These are phyloP conservation scores for Epichloe glyceriae DNA, from an alignment of 2,329 filamentous ascomycete species.

Conservation along the genomic window DNA sequence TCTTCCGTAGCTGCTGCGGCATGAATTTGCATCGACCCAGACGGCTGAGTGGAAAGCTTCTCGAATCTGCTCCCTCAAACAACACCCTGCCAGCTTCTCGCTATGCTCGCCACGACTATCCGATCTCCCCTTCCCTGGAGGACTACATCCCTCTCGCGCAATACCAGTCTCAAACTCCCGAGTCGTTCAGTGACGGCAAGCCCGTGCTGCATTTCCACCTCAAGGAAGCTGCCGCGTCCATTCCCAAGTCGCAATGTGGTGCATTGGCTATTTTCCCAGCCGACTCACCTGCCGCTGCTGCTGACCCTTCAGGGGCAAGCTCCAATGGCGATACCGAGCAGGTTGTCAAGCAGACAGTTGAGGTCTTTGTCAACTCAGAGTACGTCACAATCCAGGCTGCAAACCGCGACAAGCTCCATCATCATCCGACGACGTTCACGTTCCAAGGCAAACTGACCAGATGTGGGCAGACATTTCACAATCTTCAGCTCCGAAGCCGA, in stretches of 20 bases:
- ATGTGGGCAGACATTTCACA: constrained; percentile 30
- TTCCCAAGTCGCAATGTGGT: constrained; percentile 40
- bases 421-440: no score
- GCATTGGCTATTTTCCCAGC: constrained; percentile 40
- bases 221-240: constrained; percentile 41
- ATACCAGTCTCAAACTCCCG: constrained; percentile 60
- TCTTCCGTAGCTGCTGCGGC: no score
- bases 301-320: constrained; percentile 10
- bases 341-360: constrained; percentile 33
- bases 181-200: constrained; percentile 57
- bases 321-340: constrained; percentile 23
- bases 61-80: background rate
- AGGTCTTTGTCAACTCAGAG: constrained; percentile 48
- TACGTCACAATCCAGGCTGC: constrained; percentile 14
- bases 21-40: background rate
- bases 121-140: constrained; percentile 39
- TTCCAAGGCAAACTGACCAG: background rate
- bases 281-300: constrained; percentile 21
- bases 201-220: constrained; percentile 57
- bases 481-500: constrained; percentile 47
- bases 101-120: constrained; percentile 41
- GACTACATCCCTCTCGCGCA: constrained; percentile 54
- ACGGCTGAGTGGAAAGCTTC: background rate
- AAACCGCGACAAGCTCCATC: no score
- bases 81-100: background rate